phyloP scores from a whole-genome alignment of 2,329 filamentous ascomycete genomes.

The Niveomyces coronatus region DNA sequence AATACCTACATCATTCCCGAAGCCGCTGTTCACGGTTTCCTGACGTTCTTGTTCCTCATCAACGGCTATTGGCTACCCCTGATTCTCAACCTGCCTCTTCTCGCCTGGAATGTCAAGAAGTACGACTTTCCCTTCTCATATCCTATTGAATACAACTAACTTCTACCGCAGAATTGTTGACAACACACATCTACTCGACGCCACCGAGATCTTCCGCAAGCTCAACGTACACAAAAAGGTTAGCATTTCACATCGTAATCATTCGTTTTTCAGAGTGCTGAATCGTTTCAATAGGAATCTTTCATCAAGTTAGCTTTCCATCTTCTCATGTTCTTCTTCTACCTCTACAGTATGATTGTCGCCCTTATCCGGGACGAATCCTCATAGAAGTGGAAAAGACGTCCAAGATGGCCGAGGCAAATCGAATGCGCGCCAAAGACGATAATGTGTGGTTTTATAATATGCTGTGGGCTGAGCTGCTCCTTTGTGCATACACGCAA shows the following conservation, averaged over 20 bases:
- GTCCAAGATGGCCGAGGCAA: no score
- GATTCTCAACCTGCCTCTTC: constrained; percentile 80
- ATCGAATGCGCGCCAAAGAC: no score
- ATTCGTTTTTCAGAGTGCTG: constrained; percentile 10
- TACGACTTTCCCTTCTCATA: constrained; percentile 41
- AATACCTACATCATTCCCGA: constrained; percentile 99
- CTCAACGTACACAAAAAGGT: constrained; percentile 99
- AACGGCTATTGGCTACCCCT: constrained; percentile 98
- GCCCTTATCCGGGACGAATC: constrained; percentile 93
- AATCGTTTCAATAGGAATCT: constrained; percentile 60
- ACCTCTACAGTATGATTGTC: constrained; percentile 97
- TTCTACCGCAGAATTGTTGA: constrained; percentile 66
- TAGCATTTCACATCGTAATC: constrained; percentile 12
- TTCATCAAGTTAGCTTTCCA: constrained; percentile 99
- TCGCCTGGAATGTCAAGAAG: constrained; percentile 97
- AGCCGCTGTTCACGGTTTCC: constrained; percentile 91
- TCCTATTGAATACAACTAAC: constrained; percentile 13
- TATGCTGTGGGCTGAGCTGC: constrained; percentile 4
- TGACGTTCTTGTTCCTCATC: constrained; percentile 92
- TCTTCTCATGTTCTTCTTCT: constrained; percentile 99
- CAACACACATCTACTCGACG: constrained; percentile 93
- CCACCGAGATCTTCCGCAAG: constrained; percentile 98
- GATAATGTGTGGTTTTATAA: constrained; percentile 1
- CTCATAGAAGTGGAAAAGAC: constrained; percentile 61
- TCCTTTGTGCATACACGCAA: no score